Conservation (phyloP, 345 rosid genomes). For the Fremontodendron californicum region DNA sequence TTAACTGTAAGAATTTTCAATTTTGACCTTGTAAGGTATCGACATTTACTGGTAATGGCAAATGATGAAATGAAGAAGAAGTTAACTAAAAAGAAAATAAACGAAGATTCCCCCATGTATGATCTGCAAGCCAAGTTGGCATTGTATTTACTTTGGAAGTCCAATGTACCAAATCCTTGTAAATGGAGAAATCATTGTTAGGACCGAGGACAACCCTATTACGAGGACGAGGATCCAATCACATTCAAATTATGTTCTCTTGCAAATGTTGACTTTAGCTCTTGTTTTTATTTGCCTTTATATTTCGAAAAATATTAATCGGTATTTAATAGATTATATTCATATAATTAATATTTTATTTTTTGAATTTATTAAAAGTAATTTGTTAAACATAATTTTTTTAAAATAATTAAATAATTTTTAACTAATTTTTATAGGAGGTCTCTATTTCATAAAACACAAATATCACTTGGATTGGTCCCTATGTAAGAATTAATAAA, state of each 20-base stretch:
- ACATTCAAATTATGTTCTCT: background rate
- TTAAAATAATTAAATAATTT: too few species aligned
- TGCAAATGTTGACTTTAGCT: background rate
- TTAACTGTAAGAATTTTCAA: too few species aligned
- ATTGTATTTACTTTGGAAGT: background rate
- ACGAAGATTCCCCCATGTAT: background rate
- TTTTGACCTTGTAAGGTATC: too few species aligned
- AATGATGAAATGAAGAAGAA: background rate
- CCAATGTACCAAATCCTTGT: background rate
- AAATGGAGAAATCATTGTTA: background rate
- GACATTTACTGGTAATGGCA: too few species aligned
- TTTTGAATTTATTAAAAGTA: too few species aligned
- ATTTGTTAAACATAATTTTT: too few species aligned
- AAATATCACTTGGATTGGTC: too few species aligned
- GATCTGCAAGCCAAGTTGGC: background rate
- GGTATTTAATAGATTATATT: background rate
- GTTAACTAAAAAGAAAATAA: background rate
- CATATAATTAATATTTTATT: too few species aligned
- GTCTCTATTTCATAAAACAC: too few species aligned
- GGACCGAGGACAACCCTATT: too few species aligned
- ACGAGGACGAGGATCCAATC: background rate
- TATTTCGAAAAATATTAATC: background rate
- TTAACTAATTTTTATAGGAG: too few species aligned
- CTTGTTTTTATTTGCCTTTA: background rate
- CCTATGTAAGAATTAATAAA: too few species aligned